Evolutionary conservation across 2,329 filamentous ascomycete species (phyloP).

Genomic region (Cercospora beticola): DNA sequence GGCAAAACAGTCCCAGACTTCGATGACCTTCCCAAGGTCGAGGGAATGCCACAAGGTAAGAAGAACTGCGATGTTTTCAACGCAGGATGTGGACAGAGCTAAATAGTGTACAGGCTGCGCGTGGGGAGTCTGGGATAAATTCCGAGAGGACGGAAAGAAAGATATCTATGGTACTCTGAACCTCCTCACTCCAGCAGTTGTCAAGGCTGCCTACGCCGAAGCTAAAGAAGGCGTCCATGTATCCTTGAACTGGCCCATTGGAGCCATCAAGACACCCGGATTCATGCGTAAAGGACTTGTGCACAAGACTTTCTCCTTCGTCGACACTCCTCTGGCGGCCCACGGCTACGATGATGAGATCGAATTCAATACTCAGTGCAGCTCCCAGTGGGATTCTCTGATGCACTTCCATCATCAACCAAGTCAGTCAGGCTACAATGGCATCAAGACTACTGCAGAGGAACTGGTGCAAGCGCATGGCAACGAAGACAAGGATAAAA

Average conservation of each 20-base stretch:
- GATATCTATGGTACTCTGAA: constrained; percentile 49
- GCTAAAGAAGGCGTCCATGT: constrained; percentile 45
- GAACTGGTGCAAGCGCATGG: constrained; percentile 33
- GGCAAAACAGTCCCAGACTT: constrained; percentile 40
- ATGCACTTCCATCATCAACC: constrained; percentile 44
- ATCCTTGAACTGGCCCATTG: constrained; percentile 43
- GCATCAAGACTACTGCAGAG: constrained; percentile 38
- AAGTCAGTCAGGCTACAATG: constrained; percentile 53
- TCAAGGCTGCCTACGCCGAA: constrained; percentile 45
- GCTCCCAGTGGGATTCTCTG: constrained; percentile 50
- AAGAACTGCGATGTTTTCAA: neutral
- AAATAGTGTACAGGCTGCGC: constrained; percentile 28
- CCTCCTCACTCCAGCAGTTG: constrained; percentile 46
- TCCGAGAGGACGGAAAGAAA: constrained; percentile 39
- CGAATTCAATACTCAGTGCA: constrained; percentile 50
- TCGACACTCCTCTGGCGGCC: constrained; percentile 39
- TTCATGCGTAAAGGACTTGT: constrained; percentile 39
- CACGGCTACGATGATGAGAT: constrained; percentile 48
- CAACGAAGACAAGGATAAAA: constrained; percentile 30
- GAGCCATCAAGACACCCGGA: constrained; percentile 40
- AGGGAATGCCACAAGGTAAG: constrained; percentile 43
- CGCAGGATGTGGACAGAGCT: neutral
- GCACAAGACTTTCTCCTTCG: constrained; percentile 39
- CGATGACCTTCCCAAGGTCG: constrained; percentile 43
- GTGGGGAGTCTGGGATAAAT: constrained; percentile 49